Percentiles rank a stretch among this genome's conserved stretches.
phyloP scores from a whole-genome alignment of 176 grass and related monocot genomes.

The Thinopyrum elongatum region DNA sequence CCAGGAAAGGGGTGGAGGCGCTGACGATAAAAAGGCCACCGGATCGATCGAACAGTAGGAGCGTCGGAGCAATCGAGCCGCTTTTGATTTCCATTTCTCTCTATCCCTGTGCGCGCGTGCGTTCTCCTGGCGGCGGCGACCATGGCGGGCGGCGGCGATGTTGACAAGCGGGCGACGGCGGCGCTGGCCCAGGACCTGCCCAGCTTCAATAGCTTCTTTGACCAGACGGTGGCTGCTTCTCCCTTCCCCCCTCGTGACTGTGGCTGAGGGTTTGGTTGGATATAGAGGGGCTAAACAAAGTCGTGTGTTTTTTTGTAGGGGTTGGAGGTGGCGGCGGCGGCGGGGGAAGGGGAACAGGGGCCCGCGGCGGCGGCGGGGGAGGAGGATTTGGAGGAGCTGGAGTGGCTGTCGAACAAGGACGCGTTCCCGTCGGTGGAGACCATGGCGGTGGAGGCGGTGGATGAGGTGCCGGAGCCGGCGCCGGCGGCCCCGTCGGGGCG shows the following conservation, averaged over 20 bases:
- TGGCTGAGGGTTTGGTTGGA: not conserved
- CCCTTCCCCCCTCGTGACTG: not conserved
- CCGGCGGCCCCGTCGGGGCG: constrained; percentile 5
- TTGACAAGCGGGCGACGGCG: constrained; percentile 21
- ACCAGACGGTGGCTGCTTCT: constrained; percentile 40
- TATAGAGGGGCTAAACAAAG: constrained; percentile 5
- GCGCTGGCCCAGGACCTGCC: constrained; percentile 37
- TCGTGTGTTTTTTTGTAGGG: constrained; percentile 36
- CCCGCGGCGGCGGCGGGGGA: constrained; percentile 14
- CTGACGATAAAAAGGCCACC: constrained; percentile 31
- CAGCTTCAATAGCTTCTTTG: constrained; percentile 49
- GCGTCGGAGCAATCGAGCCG: constrained; percentile 35
- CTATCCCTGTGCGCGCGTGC: constrained; percentile 7
- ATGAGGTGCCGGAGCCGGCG: constrained; percentile 14
- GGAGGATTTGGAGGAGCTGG: constrained; percentile 71
- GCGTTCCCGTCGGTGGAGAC: constrained; percentile 73
- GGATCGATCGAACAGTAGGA: constrained; percentile 33
- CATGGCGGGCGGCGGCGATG: constrained; percentile 28
- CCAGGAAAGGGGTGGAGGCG: not conserved
- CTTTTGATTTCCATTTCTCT: constrained; percentile 35
- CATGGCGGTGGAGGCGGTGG: constrained; percentile 30
- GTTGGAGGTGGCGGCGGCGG: constrained; percentile 31
- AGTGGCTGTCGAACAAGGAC: constrained; percentile 85
- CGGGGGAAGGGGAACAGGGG: not conserved
- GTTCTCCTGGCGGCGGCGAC: constrained; percentile 29